Evolutionary conservation across 2,329 filamentous ascomycete species (phyloP).

Genomic region (Hirsutella minnesotensis): DNA sequence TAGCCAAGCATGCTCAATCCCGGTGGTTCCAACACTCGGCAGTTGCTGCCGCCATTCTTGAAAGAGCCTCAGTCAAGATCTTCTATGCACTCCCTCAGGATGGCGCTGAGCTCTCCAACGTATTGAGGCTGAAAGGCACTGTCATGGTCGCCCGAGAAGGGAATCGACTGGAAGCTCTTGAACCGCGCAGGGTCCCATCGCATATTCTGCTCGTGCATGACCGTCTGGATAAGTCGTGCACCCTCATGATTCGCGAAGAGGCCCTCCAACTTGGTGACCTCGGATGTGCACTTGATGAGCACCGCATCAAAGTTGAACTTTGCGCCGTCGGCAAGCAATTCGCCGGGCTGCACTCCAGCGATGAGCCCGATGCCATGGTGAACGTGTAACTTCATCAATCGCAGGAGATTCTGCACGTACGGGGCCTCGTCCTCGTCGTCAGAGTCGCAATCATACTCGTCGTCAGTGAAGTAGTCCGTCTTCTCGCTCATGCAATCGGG

Average conservation of each 20-base stretch:
- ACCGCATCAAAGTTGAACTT: conserved; percentile 10
- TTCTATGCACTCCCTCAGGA: conserved; percentile 8
- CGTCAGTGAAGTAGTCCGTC: neutral
- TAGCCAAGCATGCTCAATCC: no score
- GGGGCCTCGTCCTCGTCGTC: conserved; percentile 5
- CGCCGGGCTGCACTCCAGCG: conserved; percentile 8
- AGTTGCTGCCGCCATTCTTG: neutral
- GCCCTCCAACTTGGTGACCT: conserved; percentile 1
- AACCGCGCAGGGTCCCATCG: conserved; percentile 10
- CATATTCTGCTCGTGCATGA: conserved; percentile 11
- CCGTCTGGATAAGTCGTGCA: conserved; percentile 5
- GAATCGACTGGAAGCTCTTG: conserved; percentile 8
- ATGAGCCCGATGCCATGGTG: conserved; percentile 11
- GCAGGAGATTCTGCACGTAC: conserved; percentile 5
- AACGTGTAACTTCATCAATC: conserved; percentile 11
- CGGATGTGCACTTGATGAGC: conserved; percentile 10
- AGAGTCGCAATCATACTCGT: conserved; percentile 5
- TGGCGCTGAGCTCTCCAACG: conserved; percentile 10
- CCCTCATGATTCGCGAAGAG: conserved; percentile 1
- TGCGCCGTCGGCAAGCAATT: conserved; percentile 7
- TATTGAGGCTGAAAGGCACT: conserved; percentile 10
- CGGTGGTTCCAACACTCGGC: neutral
- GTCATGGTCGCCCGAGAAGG: conserved; percentile 12
- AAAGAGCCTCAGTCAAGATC: conserved; percentile 4
- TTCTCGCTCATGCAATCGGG: conserved; percentile 6